Base-by-base conservation (phyloP, 1,139 yeast genomes). In the Blastobotrys indianensis region DNA sequence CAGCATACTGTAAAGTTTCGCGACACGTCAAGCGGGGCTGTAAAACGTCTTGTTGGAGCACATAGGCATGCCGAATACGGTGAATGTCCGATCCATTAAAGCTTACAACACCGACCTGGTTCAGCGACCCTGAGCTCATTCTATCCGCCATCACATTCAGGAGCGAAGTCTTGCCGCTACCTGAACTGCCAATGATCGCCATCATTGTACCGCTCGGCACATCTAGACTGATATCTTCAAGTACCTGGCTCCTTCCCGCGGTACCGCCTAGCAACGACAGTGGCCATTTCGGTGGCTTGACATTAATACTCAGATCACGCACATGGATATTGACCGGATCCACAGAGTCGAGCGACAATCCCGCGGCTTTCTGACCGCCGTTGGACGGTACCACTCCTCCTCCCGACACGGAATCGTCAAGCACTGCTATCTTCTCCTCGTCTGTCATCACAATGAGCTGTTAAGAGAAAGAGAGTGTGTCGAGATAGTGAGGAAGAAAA, bases 171-270 rank as follows among this genome's bases (percentile, higher is more conserved):
- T 87, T 87, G 4, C 95, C 95, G 5, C 88, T 79, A 0, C 95
- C 95, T 0, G 94, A 81, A 0, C 94, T 90, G 2, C 94, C 94
- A 69, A 84, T 75, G 28, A 85, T 81, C 4, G 92, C 92, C 66
- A 82, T 73, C 53, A 76, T 65, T 41, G 74, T 69, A 34, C 77
- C 80, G 1, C 70, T 56, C 0, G 76, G 74, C 9, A 83, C 68
- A 44, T 78, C 77, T 51, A 82, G 74, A 2, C 81, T 75, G 33
- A 82, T 67, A 46, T 76, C 58, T 28, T 70, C 58, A 7, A 74
- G 58, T 20, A 74, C 66, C 31, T 49, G 41, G 37, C 49, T 49
- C 16, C 56, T 44, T 3, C 38, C 42, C n/a, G 37, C 10, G 23
- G 35, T 43, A 10, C 37, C 30, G 10, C 29, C 28, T n/a, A 39